These are phyloP conservation scores for Toxoplasma gondii DNA, from an alignment of 169 alveolate species.

Conservation along the genomic window DNA sequence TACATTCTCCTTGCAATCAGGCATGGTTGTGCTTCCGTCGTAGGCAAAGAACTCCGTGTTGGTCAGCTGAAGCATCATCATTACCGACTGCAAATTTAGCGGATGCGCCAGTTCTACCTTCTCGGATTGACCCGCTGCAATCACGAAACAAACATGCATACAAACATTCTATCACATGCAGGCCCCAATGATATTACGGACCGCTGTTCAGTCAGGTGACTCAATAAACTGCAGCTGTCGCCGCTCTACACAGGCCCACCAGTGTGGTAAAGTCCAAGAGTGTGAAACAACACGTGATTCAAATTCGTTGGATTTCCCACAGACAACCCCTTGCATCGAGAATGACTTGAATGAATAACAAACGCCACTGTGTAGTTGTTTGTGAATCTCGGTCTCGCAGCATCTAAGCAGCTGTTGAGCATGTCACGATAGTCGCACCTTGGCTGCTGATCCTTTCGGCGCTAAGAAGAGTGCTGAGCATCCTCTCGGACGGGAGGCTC, in stretches of 20 bases:
- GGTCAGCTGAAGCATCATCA: slow-evolving; percentile 85
- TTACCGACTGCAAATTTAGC: slow-evolving; percentile 79
- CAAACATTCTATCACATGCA: not conserved
- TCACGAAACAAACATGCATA: not conserved
- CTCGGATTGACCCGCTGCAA: slow-evolving; percentile 68
- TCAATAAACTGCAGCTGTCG: too few species aligned
- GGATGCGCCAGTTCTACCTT: slow-evolving; percentile 76
- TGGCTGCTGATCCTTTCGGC: slow-evolving; percentile 64
- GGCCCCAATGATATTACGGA: too few species aligned
- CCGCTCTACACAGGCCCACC: too few species aligned
- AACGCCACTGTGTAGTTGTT: too few species aligned
- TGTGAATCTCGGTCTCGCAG: too few species aligned
- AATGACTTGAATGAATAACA: too few species aligned
- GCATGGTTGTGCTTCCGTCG: slow-evolving; percentile 84
- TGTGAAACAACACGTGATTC: too few species aligned
- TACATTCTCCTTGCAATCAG: slow-evolving; percentile 84
- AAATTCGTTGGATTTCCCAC: too few species aligned
- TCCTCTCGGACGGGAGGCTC: slow-evolving; percentile 83
- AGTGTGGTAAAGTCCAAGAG: too few species aligned
- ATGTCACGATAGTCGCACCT: slow-evolving; percentile 3
- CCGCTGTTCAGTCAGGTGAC: too few species aligned
- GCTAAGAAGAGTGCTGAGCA: slow-evolving; percentile 77
- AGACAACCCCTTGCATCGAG: too few species aligned
- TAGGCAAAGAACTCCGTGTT: slow-evolving; percentile 81
- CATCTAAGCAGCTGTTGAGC: too few species aligned